Evolutionary conservation across 73 alveolate species (phyloP).

Genomic region (Tetrahymena malaccensis): DNA sequence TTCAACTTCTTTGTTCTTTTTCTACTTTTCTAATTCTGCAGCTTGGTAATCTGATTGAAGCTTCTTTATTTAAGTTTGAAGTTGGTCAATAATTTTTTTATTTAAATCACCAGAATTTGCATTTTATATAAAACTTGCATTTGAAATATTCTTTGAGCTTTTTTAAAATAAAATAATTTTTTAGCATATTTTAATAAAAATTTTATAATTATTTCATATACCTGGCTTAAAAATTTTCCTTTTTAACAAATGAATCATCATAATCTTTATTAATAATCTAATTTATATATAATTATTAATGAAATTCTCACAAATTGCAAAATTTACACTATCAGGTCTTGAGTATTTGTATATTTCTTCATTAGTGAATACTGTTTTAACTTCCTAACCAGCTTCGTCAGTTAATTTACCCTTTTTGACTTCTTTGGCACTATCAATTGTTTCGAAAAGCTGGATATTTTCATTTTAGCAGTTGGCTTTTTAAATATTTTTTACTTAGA

Average conservation of each 20-base stretch:
- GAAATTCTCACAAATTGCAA: not conserved
- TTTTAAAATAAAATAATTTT: not conserved
- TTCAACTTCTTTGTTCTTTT: not conserved
- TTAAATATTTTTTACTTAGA: not conserved
- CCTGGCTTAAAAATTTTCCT: not conserved
- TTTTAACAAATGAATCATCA: not conserved
- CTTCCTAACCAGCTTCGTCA: slow-evolving; percentile 14
- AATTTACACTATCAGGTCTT: slow-evolving; percentile 33
- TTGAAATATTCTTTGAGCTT: not conserved
- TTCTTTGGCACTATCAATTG: slow-evolving; percentile 7
- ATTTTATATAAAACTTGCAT: not conserved
- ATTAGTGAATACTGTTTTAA: slow-evolving; percentile 13
- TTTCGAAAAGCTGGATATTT: not conserved
- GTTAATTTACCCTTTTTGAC: slow-evolving; percentile 20
- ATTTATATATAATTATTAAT: not conserved
- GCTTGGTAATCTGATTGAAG: not conserved
- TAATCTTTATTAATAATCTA: not conserved
- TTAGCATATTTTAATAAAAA: too few species aligned
- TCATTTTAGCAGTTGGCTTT: not conserved
- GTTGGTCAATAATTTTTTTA: not conserved
- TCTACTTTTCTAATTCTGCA: not conserved
- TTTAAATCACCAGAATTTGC: not conserved
- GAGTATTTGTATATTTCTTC: slow-evolving; percentile 26
- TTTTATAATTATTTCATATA: not conserved
- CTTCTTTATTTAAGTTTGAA: not conserved